A percentile compares a stretch with the other conserved stretches of the same genome.
Conservation (phyloP, 495 filamentous ascomycete genomes). For the Talaromyces proteolyticus region DNA sequence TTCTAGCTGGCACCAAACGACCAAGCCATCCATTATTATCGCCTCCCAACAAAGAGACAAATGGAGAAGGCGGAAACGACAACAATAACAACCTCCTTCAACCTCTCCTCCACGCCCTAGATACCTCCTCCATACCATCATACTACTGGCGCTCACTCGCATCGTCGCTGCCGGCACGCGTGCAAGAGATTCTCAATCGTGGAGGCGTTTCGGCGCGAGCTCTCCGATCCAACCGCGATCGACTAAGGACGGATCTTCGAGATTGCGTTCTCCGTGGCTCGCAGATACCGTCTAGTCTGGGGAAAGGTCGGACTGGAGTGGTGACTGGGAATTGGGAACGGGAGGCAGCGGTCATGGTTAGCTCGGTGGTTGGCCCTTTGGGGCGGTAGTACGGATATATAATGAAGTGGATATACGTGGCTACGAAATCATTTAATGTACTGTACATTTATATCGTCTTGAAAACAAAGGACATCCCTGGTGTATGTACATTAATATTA, state of each 20-base stretch:
- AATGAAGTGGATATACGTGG: too few species aligned
- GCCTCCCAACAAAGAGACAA: conserved; percentile 6
- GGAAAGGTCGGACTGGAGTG: conserved; percentile 15
- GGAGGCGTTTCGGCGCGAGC: conserved; percentile 82
- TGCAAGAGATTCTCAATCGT: conserved; percentile 73
- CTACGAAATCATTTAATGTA: too few species aligned
- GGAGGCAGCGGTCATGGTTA: conserved; percentile 93
- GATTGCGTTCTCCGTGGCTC: conserved; percentile 77
- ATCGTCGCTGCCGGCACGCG: conserved; percentile 64
- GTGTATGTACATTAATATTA: too few species aligned
- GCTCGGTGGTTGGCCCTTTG: conserved; percentile 55
- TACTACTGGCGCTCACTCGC: conserved; percentile 91
- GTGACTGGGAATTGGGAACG: conserved; percentile 69
- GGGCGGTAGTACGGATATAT: conserved; percentile 36
- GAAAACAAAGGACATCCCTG: too few species aligned
- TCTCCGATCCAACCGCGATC: conserved; percentile 67
- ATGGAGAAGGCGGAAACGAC: conserved; percentile 6
- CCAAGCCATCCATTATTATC: conserved; percentile 59
- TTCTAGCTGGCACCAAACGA: conserved; percentile 61
- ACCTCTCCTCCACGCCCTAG: conserved; percentile 69
- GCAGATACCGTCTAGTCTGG: conserved; percentile 45
- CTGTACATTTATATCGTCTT: too few species aligned
- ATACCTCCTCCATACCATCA: conserved; percentile 79
- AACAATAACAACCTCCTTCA: conserved; percentile 55
- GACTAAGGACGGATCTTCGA: conserved; percentile 67